phyloP scores from a whole-genome alignment of 768 basidiomycete species.

The Tephrocybe rancida region DNA sequence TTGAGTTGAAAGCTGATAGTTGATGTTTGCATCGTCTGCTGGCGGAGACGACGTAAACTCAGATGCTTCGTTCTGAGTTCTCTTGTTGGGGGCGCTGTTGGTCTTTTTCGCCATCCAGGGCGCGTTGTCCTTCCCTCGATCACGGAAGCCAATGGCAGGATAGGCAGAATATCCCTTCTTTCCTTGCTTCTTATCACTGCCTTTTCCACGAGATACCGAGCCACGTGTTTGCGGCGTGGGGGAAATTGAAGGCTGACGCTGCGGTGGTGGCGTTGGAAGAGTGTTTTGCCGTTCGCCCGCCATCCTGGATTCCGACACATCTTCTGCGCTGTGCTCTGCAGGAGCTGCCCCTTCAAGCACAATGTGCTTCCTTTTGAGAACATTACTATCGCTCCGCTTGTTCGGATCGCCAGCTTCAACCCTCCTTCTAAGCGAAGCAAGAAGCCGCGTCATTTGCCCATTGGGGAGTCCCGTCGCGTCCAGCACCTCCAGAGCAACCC shows the following conservation, averaged over 20 bases:
- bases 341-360: constrained; percentile 11
- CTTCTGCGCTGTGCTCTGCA: not conserved
- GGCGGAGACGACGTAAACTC: not conserved
- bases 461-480: constrained; percentile 12
- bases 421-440: constrained; percentile 25
- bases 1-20: constrained; percentile 1
- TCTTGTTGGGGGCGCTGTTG: not conserved
- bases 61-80: not conserved
- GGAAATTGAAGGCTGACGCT: not conserved
- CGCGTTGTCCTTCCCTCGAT: constrained; percentile 37
- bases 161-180: constrained; percentile 39
- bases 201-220: constrained; percentile 16
- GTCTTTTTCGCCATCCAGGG: constrained; percentile 15
- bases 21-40: not conserved
- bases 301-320: not conserved
- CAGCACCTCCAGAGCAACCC: constrained; percentile 26
- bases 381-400: constrained; percentile 17
- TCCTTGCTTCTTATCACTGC: constrained; percentile 39
- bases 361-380: constrained; percentile 33
- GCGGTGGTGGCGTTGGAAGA: not conserved
- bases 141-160: constrained; percentile 49
- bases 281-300: not conserved
- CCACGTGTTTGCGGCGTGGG: not conserved
- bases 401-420: constrained; percentile 19
- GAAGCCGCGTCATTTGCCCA: constrained; percentile 24